Evolutionary conservation across 495 filamentous ascomycete species (phyloP), one percentile per base, ranked within the genome.

Genomic region (Aspergillus sclerotiicarbonarius): DNA sequence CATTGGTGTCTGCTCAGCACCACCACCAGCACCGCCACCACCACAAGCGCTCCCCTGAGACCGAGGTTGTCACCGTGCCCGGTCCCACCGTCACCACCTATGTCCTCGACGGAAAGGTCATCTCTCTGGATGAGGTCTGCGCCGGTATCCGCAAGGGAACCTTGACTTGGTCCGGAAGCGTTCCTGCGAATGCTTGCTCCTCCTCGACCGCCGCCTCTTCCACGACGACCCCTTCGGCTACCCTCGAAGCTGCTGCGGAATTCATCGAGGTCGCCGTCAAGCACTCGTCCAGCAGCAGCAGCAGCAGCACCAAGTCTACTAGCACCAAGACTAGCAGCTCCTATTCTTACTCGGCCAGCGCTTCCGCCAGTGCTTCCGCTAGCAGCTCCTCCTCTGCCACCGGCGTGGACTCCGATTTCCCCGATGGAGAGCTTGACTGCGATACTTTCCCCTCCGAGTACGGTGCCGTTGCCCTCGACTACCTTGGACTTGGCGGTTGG

Each of bases 391-490:
- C 68, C 8, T 60, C 61, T 53, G 65, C 78, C 55, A 79, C 67
- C 0, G 87, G 86, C 29, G 56, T 93, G 41, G 80, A 87, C 64
- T 68, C 74, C 7, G 77, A 86, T 5, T 98, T 98, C 82, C 90
- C 90, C 10, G 84, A 87, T 74, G 90, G 90, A 51, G 75, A 87
- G 62, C 54, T 92, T 32, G 73, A 80, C 60, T 98, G 94, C 72
- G 65, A 68, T 50, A 66, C 75, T 0, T 94, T 98, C 78, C 95
- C 95, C 21, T 86, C 85, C 10, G 78, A 84, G 0, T 98, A 96
- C 65, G 94, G 94, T 66, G 87, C 95, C 1, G 65, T 96, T 19
- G 41, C 82, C 53, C 73, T 95, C 20, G 63, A 79, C 45, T 96
- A 88, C 81, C 74, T 88, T 6, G 79, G 79, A 20, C 74, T 89